phyloP scores from a whole-genome alignment of 2,329 filamentous ascomycete genomes.

The Hyphodiscus sp. region DNA sequence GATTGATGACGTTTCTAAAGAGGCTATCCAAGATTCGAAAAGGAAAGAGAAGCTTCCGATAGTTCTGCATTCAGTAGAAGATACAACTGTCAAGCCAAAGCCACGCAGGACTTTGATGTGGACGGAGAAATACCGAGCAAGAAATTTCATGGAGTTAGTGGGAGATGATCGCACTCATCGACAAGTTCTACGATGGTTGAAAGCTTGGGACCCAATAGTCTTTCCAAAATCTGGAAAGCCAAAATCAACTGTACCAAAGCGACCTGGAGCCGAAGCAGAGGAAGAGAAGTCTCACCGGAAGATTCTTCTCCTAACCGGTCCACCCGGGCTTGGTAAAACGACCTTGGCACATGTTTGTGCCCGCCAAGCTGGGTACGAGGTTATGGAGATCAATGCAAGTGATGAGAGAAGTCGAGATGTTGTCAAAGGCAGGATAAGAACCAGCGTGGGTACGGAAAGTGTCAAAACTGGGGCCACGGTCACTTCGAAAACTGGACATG shows the following conservation, averaged over 20 bases:
- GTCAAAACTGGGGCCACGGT: conserved; percentile 65
- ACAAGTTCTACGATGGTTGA: conserved; percentile 85
- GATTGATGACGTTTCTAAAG: conserved; percentile 62
- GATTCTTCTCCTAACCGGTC: conserved; percentile 82
- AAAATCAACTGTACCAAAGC: conserved; percentile 40
- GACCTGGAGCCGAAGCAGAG: conserved; percentile 40
- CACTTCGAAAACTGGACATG: conserved; percentile 44
- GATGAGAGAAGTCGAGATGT: conserved; percentile 88
- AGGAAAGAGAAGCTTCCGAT: conserved; percentile 38
- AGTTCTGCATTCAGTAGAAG: conserved; percentile 36
- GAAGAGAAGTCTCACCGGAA: conserved; percentile 78
- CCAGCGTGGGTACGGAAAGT: conserved; percentile 88
- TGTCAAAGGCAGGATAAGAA: conserved; percentile 84
- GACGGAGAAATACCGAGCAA: conserved; percentile 96
- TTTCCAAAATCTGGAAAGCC: conserved; percentile 65
- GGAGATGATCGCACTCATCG: conserved; percentile 93
- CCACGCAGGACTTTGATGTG: conserved; percentile 57
- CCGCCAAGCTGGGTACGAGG: conserved; percentile 89
- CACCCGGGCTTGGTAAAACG: conserved; percentile 91
- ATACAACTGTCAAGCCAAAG: conserved; percentile 18
- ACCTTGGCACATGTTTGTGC: conserved; percentile 95
- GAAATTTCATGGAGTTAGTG: conserved; percentile 85
- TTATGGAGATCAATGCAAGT: conserved; percentile 95
- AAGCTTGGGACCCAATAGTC: conserved; percentile 87
- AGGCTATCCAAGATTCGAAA: conserved; percentile 24